A percentile compares a stretch with the other conserved stretches of the same genome.
Conservation (phyloP, 495 filamentous ascomycete genomes). For the Xylaria intraflava region DNA sequence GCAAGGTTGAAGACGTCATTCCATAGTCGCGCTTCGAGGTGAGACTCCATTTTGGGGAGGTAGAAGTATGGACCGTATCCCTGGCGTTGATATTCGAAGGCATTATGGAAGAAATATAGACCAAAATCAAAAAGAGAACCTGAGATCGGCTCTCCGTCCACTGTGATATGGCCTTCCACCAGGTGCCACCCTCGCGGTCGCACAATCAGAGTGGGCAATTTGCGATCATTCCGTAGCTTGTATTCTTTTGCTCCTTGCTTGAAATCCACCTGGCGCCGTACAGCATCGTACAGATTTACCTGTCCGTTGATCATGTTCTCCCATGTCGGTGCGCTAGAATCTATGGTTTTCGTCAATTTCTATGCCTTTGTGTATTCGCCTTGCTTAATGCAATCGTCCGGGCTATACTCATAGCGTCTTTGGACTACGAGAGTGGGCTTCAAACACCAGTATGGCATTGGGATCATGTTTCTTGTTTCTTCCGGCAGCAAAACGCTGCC, state of each 20-base stretch:
- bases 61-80: slow-evolving; percentile 97
- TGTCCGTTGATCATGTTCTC: slow-evolving; percentile 99
- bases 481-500: background rate
- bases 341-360: slow-evolving; percentile 37
- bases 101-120: slow-evolving; percentile 99
- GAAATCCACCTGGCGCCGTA: slow-evolving; percentile 93
- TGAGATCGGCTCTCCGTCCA: slow-evolving; percentile 93
- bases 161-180: slow-evolving; percentile 96
- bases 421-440: background rate
- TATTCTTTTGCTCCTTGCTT: slow-evolving; percentile 93
- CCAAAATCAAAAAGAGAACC: slow-evolving; percentile 95
- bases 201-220: slow-evolving; percentile 75
- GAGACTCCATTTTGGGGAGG: slow-evolving; percentile 98
- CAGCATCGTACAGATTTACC: slow-evolving; percentile 96
- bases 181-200: slow-evolving; percentile 90
- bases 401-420: background rate
- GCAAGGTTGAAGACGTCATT: slow-evolving; percentile 97
- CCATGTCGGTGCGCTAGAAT: slow-evolving; percentile 96
- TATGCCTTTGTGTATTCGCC: background rate
- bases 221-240: slow-evolving; percentile 84
- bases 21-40: slow-evolving; percentile 95
- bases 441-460: too few species aligned
- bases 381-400: background rate
- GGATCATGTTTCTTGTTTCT: too few species aligned
- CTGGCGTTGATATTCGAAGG: slow-evolving; percentile 73